Percentiles rank a stretch among this genome's conserved stretches.
phyloP scores from a whole-genome alignment of 208 protist genomes.

The Herpetomonas tarakana region DNA sequence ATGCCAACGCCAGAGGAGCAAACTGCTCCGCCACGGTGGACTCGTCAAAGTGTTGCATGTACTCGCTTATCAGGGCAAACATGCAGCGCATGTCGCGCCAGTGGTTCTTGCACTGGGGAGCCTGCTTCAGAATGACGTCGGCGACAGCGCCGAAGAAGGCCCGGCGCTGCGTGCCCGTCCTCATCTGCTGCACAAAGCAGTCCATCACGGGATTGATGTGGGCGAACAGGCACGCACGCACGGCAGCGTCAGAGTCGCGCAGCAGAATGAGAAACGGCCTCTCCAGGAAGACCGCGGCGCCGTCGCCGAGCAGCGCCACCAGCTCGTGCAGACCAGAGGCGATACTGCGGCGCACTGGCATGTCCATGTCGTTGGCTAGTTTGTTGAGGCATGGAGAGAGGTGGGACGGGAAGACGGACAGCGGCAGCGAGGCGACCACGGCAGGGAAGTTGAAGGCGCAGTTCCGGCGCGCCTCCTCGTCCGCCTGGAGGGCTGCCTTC shows the following conservation, averaged over 20 bases:
- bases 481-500: slow-evolving; percentile 40
- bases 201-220: slow-evolving; percentile 65
- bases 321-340: slow-evolving; percentile 87
- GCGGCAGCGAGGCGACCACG: slow-evolving; percentile 79
- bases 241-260: slow-evolving; percentile 41
- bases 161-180: slow-evolving; percentile 17
- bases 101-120: slow-evolving; percentile 32
- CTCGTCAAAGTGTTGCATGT: slow-evolving; percentile 55
- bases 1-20: slow-evolving; percentile 50
- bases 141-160: slow-evolving; percentile 58
- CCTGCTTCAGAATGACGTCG: slow-evolving; percentile 37
- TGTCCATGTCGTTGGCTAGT: slow-evolving; percentile 54
- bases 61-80: slow-evolving; percentile 48
- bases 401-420: slow-evolving; percentile 62
- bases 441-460: slow-evolving; percentile 91
- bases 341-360: slow-evolving; percentile 55
- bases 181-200: slow-evolving; percentile 60
- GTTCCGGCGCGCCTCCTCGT: slow-evolving; percentile 61
- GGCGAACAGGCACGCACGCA: slow-evolving; percentile 47
- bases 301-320: slow-evolving; percentile 61
- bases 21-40: slow-evolving; percentile 58
- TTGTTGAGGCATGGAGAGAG: slow-evolving; percentile 53
- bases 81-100: slow-evolving; percentile 79
- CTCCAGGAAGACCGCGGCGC: slow-evolving; percentile 57
- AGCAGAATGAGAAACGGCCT: slow-evolving; percentile 68